Evolutionary conservation across 805 yeast genomes (phyloP), one percentile per base, ranked within the genome.

Genomic region (Zygotorulaspora sp.): DNA sequence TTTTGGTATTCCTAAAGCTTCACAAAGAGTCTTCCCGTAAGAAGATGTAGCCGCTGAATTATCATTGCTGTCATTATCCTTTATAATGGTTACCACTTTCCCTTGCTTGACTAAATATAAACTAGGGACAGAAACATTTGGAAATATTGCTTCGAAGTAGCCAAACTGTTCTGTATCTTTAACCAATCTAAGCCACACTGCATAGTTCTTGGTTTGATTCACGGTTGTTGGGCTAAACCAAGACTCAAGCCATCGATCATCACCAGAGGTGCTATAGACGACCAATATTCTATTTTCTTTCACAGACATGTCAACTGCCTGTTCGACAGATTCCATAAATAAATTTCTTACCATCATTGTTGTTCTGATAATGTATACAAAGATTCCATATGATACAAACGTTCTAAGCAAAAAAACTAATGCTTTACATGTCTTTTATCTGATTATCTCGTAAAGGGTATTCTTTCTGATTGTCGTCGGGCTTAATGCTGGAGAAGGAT

Each of bases 61-160:
- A 5, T 61, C 68, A 14, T 26, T 14, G 9, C 14, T 14, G 14
- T 26, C 17, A 12, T 26, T 14, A 26, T 26, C 17, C 6, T 61
- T 58, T 8, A 77, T 58, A 2, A 66, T 48, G 31, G 70, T 77
- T 22, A 73, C 44, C 4, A 78, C 63, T 26, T 62, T 54, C 5
- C 81, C 77, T 8, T 65, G 60, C 22, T 57, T 61, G n/a, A 83
- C 66, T 10, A 80, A 61, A 50, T 75, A 71, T 16, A 81, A 61
- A 44, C 83, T 70, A 1, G 89, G 89, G 3, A 70, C 66, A 0
- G 49, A 51, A 6, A 70, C 62, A 12, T 66, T 60, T 2, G 77
- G 77, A 45, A 78, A 79, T n/a, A 80, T 62, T 44, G 77, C 78
- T 23, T 68, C 62, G 49, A 82, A 78, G 46, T 64, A 63, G 1